Evolutionary conservation across 1,284 basidiomycete genomes (phyloP), one percentile per base, ranked within the genome.

Genomic region (Violaceomyces palustris): DNA sequence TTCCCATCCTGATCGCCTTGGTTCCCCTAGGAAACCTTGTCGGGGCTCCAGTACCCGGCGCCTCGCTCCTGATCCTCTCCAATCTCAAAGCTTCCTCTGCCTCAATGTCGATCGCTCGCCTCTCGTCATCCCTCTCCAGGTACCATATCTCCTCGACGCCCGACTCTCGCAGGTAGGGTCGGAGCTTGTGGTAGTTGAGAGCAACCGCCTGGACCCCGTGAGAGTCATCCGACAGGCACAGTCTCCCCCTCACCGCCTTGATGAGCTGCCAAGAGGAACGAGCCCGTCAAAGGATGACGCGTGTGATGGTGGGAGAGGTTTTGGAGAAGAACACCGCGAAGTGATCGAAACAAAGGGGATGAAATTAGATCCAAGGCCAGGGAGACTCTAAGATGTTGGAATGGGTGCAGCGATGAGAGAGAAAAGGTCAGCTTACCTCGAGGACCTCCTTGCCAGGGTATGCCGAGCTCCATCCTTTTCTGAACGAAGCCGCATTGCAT

Each of bases 141-240:
- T 80, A 81, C 85, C 87, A 94, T 1, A 96, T 67, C 42, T 85
- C 81, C 6, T 76, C 58, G 8, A 96, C 79, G 2, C 79, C 80
- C 18, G 81, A 69, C 2, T 74, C 72, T 42, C 77, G 72, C n/a
- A 92, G 77, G 72, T 97, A 97, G 6, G 79, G 76, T 32, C 78
- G 77, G 57, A 87, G 73, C 12, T 80, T 78, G 41, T 76, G 61
- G 66, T 94, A 98, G 74, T 96, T 91, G 41, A 91, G 77, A 0
- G 88, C 93, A 32, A 98, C 90, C 14, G 84, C 83, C 28, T 83
- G 80, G 1, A 88, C 85, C 1, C 90, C 90, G 67, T 98, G 93
- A 45, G 91, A 93, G 74, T 98, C 93, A 73, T 98, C 93, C 2
- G 92, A 97, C 15, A 97, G 79, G 17, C 86, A 83, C 47, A 97